A percentile compares a stretch with the other conserved stretches of the same genome.
Conservation (phyloP, 2,329 filamentous ascomycete species). For the Bipolaris sorokiniana region DNA sequence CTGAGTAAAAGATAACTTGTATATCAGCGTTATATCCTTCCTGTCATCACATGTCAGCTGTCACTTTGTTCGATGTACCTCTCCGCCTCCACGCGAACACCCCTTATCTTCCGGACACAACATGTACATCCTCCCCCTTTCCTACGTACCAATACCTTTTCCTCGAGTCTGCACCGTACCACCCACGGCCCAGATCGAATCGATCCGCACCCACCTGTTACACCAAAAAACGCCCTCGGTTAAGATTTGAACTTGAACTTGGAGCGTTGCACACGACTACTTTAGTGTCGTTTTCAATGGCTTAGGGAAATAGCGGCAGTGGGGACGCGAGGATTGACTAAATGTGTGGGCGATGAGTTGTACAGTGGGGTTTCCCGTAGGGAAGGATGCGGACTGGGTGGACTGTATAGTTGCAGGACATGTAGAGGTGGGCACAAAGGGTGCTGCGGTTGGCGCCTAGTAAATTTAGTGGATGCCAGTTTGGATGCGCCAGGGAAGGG, state of each 20-base stretch:
- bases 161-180: background rate
- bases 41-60: background rate
- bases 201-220: background rate
- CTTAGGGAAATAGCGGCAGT: background rate
- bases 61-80: background rate
- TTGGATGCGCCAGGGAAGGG: background rate
- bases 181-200: background rate
- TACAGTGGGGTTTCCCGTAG: background rate
- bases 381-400: constrained; percentile 17
- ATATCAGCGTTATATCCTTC: background rate
- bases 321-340: background rate
- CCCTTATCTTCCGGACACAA: background rate
- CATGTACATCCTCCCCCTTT: background rate
- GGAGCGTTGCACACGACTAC: background rate
- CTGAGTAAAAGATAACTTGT: too few relatives aligned
- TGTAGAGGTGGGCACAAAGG: background rate
- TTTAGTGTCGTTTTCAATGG: too few relatives aligned
- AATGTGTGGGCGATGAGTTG: background rate
- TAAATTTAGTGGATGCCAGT: too few relatives aligned
- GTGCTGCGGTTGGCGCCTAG: constrained; percentile 32
- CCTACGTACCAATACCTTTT: too few relatives aligned
- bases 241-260: background rate
- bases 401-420: background rate
- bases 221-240: background rate
- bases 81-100: background rate